Percentiles rank a stretch among this genome's conserved stretches.
These are phyloP conservation scores for Ceratocystis huliohia DNA, from an alignment of 2,329 filamentous ascomycete genomes.

Conservation along the genomic window DNA sequence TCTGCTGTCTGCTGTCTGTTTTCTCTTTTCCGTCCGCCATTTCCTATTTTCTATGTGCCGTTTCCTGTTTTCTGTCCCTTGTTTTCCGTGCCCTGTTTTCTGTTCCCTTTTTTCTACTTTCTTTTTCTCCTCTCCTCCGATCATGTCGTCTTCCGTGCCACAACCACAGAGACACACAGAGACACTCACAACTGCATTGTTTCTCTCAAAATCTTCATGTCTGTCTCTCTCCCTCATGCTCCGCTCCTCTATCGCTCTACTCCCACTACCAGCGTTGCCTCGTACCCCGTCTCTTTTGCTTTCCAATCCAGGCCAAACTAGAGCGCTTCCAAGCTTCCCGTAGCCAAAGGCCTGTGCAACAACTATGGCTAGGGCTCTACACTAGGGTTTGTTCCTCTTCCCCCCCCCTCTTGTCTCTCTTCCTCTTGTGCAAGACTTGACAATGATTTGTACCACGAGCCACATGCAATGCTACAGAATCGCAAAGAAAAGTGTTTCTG, in stretches of 20 bases:
- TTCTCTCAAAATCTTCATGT: background rate
- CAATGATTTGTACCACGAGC: background rate
- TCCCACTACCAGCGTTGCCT: background rate
- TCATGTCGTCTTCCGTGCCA: conserved; percentile 3
- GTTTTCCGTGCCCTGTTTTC: background rate
- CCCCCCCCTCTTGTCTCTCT: background rate
- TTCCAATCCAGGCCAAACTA: background rate
- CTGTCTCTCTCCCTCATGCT: background rate
- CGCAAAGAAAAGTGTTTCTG: background rate
- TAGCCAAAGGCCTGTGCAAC: background rate
- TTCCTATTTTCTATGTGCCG: too few relatives aligned
- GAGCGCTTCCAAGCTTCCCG: background rate
- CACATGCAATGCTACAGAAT: background rate
- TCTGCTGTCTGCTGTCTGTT: too few relatives aligned
- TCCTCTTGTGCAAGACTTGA: background rate
- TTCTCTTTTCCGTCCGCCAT: too few relatives aligned
- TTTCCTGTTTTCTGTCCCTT: background rate
- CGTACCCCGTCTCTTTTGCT: background rate
- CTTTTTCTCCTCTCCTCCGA: background rate
- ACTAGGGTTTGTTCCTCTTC: background rate
- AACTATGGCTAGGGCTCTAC: too few relatives aligned
- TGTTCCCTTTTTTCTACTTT: background rate
- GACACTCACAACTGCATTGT: background rate
- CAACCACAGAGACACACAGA: background rate
- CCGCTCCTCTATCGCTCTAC: too few relatives aligned